Evolutionary conservation across 192 early-diverging fungal genomes (phyloP), one percentile per base, ranked within the genome.

Genomic region (Backusella psychrophila): DNA sequence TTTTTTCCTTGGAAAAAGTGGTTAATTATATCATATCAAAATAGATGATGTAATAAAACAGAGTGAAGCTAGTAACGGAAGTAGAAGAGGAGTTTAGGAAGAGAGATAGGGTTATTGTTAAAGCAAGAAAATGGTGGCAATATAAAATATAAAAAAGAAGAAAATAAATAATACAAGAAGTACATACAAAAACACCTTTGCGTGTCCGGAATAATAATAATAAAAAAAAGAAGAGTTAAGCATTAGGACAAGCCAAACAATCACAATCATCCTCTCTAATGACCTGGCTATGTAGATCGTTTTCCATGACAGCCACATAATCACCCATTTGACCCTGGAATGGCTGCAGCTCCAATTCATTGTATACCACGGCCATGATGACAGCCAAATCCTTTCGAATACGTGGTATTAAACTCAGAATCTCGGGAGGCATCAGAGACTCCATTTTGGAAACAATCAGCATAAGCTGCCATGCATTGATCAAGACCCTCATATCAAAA

Each of bases 401-500:
- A n/a, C 36, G 68, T 19, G 68, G 68, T 12, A 69, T 69, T 23
- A 69, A 41, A 12, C 38, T 21, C 6, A 38, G 1, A 11, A 69
- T 38, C 21, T 39, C n/a, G 7, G 68, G 36, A 2, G 35, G 68
- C 68, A 69, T 69, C 3, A 69, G 7, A 8, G 68, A 39, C 12
- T 39, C 35, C 38, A 69, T 23, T 5, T 69, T 69, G 0, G 68
- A 69, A 12, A 69, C 68, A 3, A 38, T 39, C 35, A 69, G 8
- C 21, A 69, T 17, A 3, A 39, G 21, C 12, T 69, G 68, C 68
- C 68, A 69, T 38, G 68, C 68, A 23, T 69, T 69, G 38, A 69
- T n/a, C 34, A 69, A 26, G 4, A 21, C 36, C n/a, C 36, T 69
- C n/a, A 69, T 69, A 49, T 72, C 71, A 34, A 72, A 72, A 46